Evolutionary conservation across 106 monocot genomes (phyloP).

Genomic region (Alisma plantagoaquatica): DNA sequence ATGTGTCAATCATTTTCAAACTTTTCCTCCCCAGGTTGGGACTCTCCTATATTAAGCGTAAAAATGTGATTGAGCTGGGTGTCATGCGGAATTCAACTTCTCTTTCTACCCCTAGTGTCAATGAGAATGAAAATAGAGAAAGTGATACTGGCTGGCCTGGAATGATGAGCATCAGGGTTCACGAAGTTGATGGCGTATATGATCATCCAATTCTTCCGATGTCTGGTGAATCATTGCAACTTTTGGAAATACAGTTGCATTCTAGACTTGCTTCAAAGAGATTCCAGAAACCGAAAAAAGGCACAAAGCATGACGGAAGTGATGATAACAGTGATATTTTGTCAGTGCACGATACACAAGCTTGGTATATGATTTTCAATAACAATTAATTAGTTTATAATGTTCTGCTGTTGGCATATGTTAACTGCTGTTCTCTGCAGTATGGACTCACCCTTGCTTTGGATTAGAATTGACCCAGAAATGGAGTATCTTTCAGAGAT

Average conservation of each 20-base stretch:
- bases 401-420: no score
- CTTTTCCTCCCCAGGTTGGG: slow-evolving; percentile 51
- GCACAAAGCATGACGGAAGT: slow-evolving; percentile 76
- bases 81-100: slow-evolving; percentile 66
- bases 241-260: slow-evolving; percentile 92
- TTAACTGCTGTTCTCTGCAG: no score
- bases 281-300: slow-evolving; percentile 82
- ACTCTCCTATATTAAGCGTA: slow-evolving; percentile 71
- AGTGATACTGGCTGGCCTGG: slow-evolving; percentile 83
- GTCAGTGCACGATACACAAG: slow-evolving; percentile 39
- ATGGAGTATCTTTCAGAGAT: slow-evolving; percentile 99
- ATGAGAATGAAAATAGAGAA: slow-evolving; percentile 45
- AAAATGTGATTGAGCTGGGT: slow-evolving; percentile 89
- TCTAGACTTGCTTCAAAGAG: slow-evolving; percentile 83
- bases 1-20: neutral
- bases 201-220: slow-evolving; percentile 86
- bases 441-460: slow-evolving; percentile 85
- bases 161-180: slow-evolving; percentile 97
- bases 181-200: slow-evolving; percentile 90
- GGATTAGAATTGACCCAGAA: slow-evolving; percentile 95
- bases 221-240: slow-evolving; percentile 77
- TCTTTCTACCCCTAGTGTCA: slow-evolving; percentile 15
- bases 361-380: slow-evolving; percentile 33
- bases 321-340: slow-evolving; percentile 76
- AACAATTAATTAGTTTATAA: no score